Base-by-base conservation (phyloP, 768 basidiomycete species). In the Tremella fuciformis region DNA sequence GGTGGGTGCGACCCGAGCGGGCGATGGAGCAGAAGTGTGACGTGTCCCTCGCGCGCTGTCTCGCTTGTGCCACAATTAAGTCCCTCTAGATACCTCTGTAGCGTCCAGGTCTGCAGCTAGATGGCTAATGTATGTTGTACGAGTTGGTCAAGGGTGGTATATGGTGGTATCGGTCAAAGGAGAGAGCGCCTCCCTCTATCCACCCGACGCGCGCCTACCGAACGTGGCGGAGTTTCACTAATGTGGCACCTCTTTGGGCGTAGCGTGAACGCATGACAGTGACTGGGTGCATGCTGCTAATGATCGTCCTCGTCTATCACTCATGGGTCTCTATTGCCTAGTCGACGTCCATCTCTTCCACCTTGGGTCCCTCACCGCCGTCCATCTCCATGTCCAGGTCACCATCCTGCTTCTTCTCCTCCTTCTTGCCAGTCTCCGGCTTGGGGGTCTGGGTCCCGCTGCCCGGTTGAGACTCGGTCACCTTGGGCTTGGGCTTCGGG, bases 401-500 rank as follows among this genome's bases (percentile, higher is more conserved):
- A 38, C 68, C 66, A 52, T 69, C 64, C 47, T 65, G 55, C 24
- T 66, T 67, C 54, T 70, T 64, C 57, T 58, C 64, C 41, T 67
- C 60, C 50, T 72, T 72, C 40, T 70, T 70, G 26, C 63, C 58
- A 13, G 70, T 59, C 40, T 70, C 59, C 57, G 65, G 56, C 65
- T 76, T 71, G 53, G 71, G 71, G 18, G 65, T 65, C 65, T 69
- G 67, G 21, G 57, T 57, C 21, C 58, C 63, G 53, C 56, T 55
- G 55, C 21, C 53, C 16, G 70, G 59, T 29, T 58, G 48, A 16
- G 60, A 59, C 34, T 67, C 67, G 44, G 60, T 60, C 25, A 64
- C 84, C 60, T 82, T 80, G 8, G 87, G 84, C 83, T 88, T 91
- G 57, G 93, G 96, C 84, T 92, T 96, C 50, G 88, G 88, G 82